Conservation (phyloP, 495 filamentous ascomycete species). For the Gamarada debralockiae region DNA sequence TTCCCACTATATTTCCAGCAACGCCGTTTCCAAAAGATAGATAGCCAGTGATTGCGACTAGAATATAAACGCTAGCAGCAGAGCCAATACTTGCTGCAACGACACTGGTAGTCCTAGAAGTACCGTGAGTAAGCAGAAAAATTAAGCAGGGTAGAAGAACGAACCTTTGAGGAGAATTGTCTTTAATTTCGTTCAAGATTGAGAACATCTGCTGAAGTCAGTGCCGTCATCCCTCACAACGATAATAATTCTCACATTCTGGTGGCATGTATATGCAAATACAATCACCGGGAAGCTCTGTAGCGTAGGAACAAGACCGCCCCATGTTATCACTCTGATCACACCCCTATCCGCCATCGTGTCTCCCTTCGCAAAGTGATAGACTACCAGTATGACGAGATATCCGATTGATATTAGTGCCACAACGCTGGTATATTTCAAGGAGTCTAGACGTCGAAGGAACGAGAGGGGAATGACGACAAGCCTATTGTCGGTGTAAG, state of each 20-base stretch:
- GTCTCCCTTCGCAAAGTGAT: conserved; percentile 80
- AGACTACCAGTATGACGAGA: conserved; percentile 84
- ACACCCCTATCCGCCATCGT: conserved; percentile 65
- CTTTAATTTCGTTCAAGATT: conserved; percentile 88
- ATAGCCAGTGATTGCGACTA: conserved; percentile 93
- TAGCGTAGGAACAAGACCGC: conserved; percentile 70
- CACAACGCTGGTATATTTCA: conserved; percentile 95
- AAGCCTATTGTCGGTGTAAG: conserved; percentile 50
- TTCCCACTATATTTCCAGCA: conserved; percentile 85
- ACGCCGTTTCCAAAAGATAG: conserved; percentile 88
- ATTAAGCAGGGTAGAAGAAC: neutral
- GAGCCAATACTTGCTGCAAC: conserved; percentile 79
- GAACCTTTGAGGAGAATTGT: conserved; percentile 57
- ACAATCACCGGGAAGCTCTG: conserved; percentile 91
- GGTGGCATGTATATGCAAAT: conserved; percentile 98
- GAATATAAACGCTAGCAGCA: conserved; percentile 74
- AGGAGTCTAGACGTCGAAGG: conserved; percentile 81
- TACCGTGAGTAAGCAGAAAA: neutral
- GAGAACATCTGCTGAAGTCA: conserved; percentile 83
- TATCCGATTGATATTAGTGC: conserved; percentile 93
- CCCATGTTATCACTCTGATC: conserved; percentile 71
- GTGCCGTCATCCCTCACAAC: neutral
- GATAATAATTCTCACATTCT: conserved; percentile 63
- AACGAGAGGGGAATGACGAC: conserved; percentile 94
- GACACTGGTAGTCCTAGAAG: conserved; percentile 70